Evolutionary conservation across 106 monocot genomes (phyloP), one percentile per base, ranked within the genome.

Genomic region (Amphibolis antarctica): DNA sequence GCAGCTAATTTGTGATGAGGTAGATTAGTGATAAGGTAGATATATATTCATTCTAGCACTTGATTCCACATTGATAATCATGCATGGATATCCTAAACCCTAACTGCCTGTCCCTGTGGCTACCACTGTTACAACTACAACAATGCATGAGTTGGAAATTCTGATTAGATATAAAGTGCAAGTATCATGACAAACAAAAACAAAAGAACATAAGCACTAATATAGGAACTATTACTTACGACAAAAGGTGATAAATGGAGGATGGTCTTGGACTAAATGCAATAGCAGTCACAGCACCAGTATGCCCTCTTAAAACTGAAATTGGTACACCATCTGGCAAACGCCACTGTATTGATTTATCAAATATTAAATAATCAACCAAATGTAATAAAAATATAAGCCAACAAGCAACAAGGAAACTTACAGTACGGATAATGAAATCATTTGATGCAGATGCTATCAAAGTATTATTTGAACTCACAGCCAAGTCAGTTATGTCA

Each of bases 371-470:
- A 14, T 11, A 5, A 30, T 28, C 11, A 57, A 4, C 10, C 23
- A 15, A 26, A 26, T 4, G 26, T n/a, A 28, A 28, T 1, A 27
- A 28, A 57, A n/a, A 26, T 57, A 57, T 26, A 10, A 57, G 27
- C 15, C 57, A 25, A 26, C 1, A 43, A 11, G 51, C 26, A n/a
- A 26, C 52, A 63, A 63, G 14, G 9, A 44, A 79, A 79, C 87
- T 85, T 75, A 99, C 98, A 44, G 92, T 83, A 83, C 98, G 75
- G 46, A 99, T 99, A 31, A 81, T 88, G 73, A 83, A 99, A 62
- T 99, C 98, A 74, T 99, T 99, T 62, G 98, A 91, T 59, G 91
- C 85, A 57, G 98, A 99, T 51, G 98, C 98, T 53, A 99, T 91
- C 79, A 92, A 62, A 76, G 91, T 68, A 83, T 88, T 99, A 81